Base-by-base conservation (phyloP, 1,139 yeast genomes). In the Chernovozyma sophiae-reginae region DNA sequence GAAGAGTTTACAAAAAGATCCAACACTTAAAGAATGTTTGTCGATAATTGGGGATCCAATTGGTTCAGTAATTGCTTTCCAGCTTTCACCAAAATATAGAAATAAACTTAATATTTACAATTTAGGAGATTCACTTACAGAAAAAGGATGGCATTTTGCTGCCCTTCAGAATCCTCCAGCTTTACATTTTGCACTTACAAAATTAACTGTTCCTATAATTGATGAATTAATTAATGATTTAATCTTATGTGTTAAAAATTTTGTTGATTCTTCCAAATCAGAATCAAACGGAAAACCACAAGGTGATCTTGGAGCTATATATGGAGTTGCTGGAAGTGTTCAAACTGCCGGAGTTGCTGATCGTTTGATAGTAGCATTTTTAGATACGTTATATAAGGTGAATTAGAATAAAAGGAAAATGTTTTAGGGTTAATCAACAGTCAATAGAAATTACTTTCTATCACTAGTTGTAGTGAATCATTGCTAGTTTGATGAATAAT, bases 281-380 rank as follows among this genome's bases (percentile, higher is more conserved):
- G 30, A 18, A 20, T 49, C 64, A 3, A 54, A 51, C 3, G 42
- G 49, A 13, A 45, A 42, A 22, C 32, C 44, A 11, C 42, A 38
- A 15, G 61, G 83, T 31, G 85, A 79, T 40, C 86, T 95, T 3
- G 92, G 96, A 16, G 95, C 94, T 1, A 56, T 92, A 37, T 92
- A 92, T 53, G 97, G 98, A 46, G 95, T 90, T 34, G 97, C 97
- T 1, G 97, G 96, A 5, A 85, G 92, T 52, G 77, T 92, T 25
- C 68, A 76, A 41, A 86, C 97, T 0, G 74, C 80, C 0, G 94
- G 95, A 1, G 80, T 92, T n/a, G 96, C 90, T 3, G 95, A 84
- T 43, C 69, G 74, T 40, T 60, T 90, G 19, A 83, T 90, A 34
- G 82, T 77, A 19, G 92, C 84, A 0, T 92, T 89, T 54, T 62